Conservation (phyloP, 1,139 yeast species). For the Oligophagozyma castellii region DNA sequence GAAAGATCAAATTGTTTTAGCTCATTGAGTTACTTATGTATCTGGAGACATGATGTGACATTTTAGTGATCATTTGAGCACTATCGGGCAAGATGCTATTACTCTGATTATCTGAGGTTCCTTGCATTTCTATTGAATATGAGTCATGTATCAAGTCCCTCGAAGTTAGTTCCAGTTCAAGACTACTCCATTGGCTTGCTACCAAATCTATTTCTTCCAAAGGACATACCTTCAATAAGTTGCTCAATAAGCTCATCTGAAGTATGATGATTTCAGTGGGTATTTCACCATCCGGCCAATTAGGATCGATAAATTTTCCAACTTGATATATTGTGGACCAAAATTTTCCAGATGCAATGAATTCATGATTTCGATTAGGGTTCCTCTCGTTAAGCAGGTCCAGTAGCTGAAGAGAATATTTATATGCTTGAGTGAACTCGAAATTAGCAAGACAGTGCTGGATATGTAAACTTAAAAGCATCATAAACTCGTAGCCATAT, state of each 20-base stretch:
- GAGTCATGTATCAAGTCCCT: slow-evolving; percentile 18
- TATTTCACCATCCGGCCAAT: slow-evolving; percentile 29
- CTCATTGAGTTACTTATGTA: background rate
- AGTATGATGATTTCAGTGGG: slow-evolving; percentile 26
- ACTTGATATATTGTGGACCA: slow-evolving; percentile 57
- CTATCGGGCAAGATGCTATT: background rate
- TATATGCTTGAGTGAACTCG: slow-evolving; percentile 42
- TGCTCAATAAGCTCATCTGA: slow-evolving; percentile 38
- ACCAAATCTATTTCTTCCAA: slow-evolving; percentile 28
- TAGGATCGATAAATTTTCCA: slow-evolving; percentile 31
- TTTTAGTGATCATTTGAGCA: background rate
- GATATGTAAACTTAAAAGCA: slow-evolving; percentile 37
- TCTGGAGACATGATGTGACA: background rate
- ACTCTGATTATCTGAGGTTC: slow-evolving; percentile 1
- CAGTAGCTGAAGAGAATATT: slow-evolving; percentile 26
- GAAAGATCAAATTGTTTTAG: too few relatives aligned
- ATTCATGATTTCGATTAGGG: too few relatives aligned
- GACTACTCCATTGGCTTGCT: slow-evolving; percentile 31
- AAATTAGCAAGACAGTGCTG: slow-evolving; percentile 42
- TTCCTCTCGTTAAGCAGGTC: background rate
- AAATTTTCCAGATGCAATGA: slow-evolving; percentile 3
- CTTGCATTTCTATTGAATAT: slow-evolving; percentile 13
- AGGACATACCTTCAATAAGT: slow-evolving; percentile 32
- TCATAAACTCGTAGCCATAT: too few relatives aligned
- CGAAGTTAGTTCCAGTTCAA: slow-evolving; percentile 25